Evolutionary conservation across 1,139 yeast genomes (phyloP).

Genomic region (Saccharomyces hybrid): DNA sequence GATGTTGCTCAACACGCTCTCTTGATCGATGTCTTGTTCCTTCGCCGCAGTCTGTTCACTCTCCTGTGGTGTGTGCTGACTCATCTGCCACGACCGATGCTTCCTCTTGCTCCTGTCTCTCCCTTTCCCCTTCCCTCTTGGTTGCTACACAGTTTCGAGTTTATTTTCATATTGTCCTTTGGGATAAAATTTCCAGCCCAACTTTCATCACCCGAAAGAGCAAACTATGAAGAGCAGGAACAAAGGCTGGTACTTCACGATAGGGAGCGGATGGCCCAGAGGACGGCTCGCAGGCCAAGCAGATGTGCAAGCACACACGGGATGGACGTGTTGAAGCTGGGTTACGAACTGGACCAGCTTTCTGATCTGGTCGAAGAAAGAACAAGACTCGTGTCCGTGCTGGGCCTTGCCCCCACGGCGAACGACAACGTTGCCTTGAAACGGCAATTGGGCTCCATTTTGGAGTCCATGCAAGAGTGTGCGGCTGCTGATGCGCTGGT

Average conservation of each 20-base stretch:
- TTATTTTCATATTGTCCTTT: background rate
- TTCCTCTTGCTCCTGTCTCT: background rate
- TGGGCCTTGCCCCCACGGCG: constrained; percentile 22
- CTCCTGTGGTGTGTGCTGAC: background rate
- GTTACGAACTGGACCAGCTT: constrained; percentile 24
- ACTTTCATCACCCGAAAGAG: background rate
- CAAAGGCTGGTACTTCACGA: background rate
- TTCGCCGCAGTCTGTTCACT: background rate
- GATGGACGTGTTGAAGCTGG: constrained; percentile 18
- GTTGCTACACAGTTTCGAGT: background rate
- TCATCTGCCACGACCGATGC: background rate
- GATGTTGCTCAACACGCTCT: constrained; percentile 21
- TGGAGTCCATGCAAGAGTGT: constrained; percentile 14
- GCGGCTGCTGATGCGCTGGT: background rate
- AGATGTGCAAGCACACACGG: background rate
- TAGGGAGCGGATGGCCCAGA: background rate
- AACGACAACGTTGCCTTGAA: constrained; percentile 22
- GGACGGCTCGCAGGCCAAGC: background rate
- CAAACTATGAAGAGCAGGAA: background rate
- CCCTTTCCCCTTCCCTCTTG: background rate
- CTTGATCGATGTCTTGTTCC: constrained; percentile 21
- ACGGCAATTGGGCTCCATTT: constrained; percentile 16
- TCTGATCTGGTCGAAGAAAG: constrained; percentile 27
- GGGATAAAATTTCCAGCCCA: background rate
- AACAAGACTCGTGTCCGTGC: constrained; percentile 15